A percentile compares a stretch with the other conserved stretches of the same genome.
These are phyloP conservation scores for Pezicula neosporulosa DNA, from an alignment of 2,329 filamentous ascomycete genomes.

Conservation along the genomic window DNA sequence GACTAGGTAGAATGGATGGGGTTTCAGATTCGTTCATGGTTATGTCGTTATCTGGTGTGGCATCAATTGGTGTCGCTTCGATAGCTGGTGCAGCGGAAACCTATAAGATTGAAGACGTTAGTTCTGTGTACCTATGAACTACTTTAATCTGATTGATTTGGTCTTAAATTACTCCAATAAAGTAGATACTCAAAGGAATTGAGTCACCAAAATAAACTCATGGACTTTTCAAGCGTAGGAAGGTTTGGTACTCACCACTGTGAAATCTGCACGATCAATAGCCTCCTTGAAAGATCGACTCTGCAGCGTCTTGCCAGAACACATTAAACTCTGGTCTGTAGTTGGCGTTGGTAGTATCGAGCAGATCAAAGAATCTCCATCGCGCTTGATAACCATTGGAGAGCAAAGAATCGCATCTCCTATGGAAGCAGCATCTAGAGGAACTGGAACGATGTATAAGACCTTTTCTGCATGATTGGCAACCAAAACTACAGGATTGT, in stretches of 20 bases:
- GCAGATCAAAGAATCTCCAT: conserved; percentile 18
- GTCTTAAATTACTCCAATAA: too few species aligned
- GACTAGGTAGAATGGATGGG: neutral
- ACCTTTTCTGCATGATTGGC: conserved; percentile 18
- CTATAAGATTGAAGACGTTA: too few species aligned
- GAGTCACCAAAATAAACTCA: too few species aligned
- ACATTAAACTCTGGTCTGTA: conserved; percentile 17
- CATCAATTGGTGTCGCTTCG: too few species aligned
- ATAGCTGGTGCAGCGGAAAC: too few species aligned
- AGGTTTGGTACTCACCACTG: neutral
- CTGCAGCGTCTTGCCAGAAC: conserved; percentile 4
- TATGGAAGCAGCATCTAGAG: conserved; percentile 23
- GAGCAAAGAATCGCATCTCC: conserved; percentile 22
- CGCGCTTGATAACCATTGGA: conserved; percentile 20
- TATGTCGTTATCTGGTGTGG: too few species aligned
- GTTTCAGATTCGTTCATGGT: too few species aligned
- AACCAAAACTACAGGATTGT: conserved; percentile 15
- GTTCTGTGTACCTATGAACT: too few species aligned
- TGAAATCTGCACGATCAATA: conserved; percentile 8
- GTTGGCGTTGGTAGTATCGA: conserved; percentile 22
- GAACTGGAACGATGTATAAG: conserved; percentile 24
- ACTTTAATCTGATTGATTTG: too few species aligned
- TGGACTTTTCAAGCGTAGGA: too few species aligned
- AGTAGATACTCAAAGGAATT: too few species aligned
- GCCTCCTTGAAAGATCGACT: conserved; percentile 11